A percentile compares a stretch with the other conserved stretches of the same genome.
These are phyloP conservation scores for Thelonectria blattea DNA, from an alignment of 2,329 filamentous ascomycete species.

Conservation along the genomic window DNA sequence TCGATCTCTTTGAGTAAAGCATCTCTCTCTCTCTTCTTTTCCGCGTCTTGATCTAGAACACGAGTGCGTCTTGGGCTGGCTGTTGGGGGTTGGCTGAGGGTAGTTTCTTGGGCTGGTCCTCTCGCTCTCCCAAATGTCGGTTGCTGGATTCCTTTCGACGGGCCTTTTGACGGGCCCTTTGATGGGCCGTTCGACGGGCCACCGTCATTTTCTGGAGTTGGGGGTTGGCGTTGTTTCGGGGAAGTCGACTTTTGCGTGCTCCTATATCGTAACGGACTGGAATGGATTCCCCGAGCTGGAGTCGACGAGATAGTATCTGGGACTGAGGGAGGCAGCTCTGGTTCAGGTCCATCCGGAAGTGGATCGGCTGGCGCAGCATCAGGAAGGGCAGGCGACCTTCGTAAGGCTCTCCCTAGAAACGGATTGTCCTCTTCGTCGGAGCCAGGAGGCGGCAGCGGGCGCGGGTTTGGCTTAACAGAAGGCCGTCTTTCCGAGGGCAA, in stretches of 20 bases:
- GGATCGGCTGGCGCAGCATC: constrained; percentile 22
- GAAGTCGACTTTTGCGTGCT: constrained; percentile 51
- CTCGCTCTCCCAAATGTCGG: neutral
- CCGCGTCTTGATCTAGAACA: constrained; percentile 47
- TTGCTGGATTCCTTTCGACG: constrained; percentile 4
- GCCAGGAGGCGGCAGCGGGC: constrained; percentile 54
- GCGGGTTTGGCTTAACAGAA: constrained; percentile 50
- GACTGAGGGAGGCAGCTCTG: constrained; percentile 47
- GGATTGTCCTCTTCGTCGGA: constrained; percentile 41
- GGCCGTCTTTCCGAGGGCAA: constrained; percentile 48
- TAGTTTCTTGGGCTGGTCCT: neutral
- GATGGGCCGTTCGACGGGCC: neutral
- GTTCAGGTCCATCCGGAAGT: constrained; percentile 23
- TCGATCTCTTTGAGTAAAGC: constrained; percentile 61
- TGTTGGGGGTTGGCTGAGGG: neutral
- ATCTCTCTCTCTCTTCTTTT: constrained; percentile 60
- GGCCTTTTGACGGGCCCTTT: neutral
- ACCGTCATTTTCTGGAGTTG: constrained; percentile 28
- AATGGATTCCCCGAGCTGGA: constrained; percentile 65
- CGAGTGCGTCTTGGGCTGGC: constrained; percentile 15
- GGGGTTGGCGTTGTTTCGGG: constrained; percentile 51
- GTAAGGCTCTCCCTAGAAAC: constrained; percentile 38
- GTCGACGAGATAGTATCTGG: constrained; percentile 60
- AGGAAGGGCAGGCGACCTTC: constrained; percentile 42
- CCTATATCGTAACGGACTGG: constrained; percentile 59